phyloP scores from a whole-genome alignment of 2,329 filamentous ascomycete genomes.

The Monilinia fructigena region DNA sequence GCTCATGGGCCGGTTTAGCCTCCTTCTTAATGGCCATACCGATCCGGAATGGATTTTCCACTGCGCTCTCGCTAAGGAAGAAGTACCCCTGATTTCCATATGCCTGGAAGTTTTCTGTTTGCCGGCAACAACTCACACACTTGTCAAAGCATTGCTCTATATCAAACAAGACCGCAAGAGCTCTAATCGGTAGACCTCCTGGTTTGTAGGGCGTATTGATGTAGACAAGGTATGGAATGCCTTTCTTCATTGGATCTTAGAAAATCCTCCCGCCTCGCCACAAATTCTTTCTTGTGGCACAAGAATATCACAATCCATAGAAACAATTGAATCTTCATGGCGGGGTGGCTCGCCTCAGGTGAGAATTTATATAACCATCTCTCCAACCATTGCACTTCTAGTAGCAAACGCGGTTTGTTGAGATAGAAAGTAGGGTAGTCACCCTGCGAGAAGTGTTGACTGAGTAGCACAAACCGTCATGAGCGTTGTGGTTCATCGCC shows the following conservation, averaged over 20 bases:
- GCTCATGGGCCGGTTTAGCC: neutral
- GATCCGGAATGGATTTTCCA: neutral
- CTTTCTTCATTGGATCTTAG: neutral
- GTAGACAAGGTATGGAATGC: neutral
- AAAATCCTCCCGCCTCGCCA: neutral
- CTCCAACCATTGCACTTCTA: neutral
- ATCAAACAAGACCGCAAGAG: neutral
- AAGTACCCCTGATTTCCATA: neutral
- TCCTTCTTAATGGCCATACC: neutral
- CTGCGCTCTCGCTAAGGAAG: neutral
- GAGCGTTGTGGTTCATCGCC: neutral
- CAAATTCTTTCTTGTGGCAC: neutral
- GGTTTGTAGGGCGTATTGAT: neutral
- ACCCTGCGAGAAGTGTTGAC: neutral
- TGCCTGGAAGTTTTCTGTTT: neutral
- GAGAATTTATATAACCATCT: neutral
- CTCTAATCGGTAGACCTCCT: too few relatives aligned
- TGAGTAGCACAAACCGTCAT: neutral
- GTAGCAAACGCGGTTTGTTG: neutral
- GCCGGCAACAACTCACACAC: neutral
- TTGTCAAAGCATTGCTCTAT: neutral
- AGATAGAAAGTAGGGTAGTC: neutral
- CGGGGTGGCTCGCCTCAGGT: too few relatives aligned
- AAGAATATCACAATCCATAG: neutral
- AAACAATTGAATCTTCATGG: neutral